phyloP scores from a whole-genome alignment of 83 land plant genomes.

The Picea engelmannii region DNA sequence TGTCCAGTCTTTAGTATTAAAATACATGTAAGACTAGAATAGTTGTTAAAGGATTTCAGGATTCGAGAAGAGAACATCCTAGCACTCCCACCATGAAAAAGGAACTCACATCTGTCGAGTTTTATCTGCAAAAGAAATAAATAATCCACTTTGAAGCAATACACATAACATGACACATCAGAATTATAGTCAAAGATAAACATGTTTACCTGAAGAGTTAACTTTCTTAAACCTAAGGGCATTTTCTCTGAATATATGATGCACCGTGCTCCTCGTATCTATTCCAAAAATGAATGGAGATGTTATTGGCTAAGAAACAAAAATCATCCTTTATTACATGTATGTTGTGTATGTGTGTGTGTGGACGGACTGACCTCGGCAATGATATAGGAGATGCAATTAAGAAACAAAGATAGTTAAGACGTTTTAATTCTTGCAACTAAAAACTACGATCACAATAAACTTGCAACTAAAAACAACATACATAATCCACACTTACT shows the following conservation, averaged over 20 bases:
- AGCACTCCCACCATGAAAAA: too few relatives aligned
- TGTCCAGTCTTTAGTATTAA: too few relatives aligned
- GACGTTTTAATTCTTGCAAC: not conserved
- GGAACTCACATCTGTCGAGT: too few relatives aligned
- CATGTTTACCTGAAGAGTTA: not conserved
- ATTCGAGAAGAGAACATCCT: too few relatives aligned
- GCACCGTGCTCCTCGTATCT: constrained; percentile 94
- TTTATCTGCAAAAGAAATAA: too few relatives aligned
- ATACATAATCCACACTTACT: constrained; percentile 55
- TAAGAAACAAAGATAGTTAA: not conserved
- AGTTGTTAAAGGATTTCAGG: too few relatives aligned
- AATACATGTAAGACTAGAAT: too few relatives aligned
- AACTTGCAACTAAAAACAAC: not conserved
- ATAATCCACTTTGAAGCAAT: too few relatives aligned
- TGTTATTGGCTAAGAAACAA: not conserved
- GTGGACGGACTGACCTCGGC: not conserved
- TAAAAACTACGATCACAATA: not conserved
- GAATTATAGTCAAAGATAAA: too few relatives aligned
- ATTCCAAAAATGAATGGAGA: constrained; percentile 1
- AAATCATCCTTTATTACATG: not conserved
- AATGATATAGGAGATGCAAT: not conserved
- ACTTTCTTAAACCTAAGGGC: constrained; percentile 45
- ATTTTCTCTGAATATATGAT: constrained; percentile 84
- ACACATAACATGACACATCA: too few relatives aligned
- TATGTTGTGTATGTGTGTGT: not conserved